Conservation (phyloP, 2,329 filamentous ascomycete genomes). For the Colletotrichum salicis region DNA sequence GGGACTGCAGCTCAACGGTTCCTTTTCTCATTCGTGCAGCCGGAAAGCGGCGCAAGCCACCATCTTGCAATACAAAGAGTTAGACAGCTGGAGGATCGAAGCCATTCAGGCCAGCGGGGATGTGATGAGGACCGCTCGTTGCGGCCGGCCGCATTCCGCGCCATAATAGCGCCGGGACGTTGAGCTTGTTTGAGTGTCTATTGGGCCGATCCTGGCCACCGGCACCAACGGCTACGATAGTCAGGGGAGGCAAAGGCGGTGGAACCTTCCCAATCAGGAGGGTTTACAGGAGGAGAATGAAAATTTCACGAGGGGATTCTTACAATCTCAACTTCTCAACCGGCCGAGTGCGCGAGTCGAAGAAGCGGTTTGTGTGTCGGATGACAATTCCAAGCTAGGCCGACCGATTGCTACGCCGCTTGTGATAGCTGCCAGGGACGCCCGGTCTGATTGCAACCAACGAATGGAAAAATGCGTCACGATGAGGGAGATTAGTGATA, state of each 20-base stretch:
- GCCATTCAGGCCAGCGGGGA: conserved; percentile 3
- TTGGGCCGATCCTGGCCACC: conserved; percentile 29
- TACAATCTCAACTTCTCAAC: background rate
- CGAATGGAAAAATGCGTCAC: conserved; percentile 5
- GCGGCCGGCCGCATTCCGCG: conserved; percentile 12
- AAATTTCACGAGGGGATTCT: background rate
- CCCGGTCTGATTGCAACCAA: background rate
- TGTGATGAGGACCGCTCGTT: conserved; percentile 20
- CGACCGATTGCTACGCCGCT: conserved; percentile 10
- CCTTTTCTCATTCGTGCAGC: background rate
- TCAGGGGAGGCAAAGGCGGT: conserved; percentile 16
- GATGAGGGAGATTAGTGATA: background rate
- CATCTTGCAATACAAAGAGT: background rate
- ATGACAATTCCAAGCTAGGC: conserved; percentile 3
- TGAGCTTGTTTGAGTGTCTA: conserved; percentile 26
- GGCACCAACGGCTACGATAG: conserved; percentile 19
- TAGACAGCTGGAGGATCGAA: background rate
- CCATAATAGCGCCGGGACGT: conserved; percentile 26
- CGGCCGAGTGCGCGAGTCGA: conserved; percentile 2
- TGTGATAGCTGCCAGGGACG: background rate
- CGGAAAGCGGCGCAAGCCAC: background rate
- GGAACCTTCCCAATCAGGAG: conserved; percentile 11
- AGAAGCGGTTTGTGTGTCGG: conserved; percentile 15
- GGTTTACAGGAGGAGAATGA: background rate
- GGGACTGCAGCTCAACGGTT: background rate